phyloP scores from a whole-genome alignment of 2,329 filamentous ascomycete species.

The Nemania sp. region DNA sequence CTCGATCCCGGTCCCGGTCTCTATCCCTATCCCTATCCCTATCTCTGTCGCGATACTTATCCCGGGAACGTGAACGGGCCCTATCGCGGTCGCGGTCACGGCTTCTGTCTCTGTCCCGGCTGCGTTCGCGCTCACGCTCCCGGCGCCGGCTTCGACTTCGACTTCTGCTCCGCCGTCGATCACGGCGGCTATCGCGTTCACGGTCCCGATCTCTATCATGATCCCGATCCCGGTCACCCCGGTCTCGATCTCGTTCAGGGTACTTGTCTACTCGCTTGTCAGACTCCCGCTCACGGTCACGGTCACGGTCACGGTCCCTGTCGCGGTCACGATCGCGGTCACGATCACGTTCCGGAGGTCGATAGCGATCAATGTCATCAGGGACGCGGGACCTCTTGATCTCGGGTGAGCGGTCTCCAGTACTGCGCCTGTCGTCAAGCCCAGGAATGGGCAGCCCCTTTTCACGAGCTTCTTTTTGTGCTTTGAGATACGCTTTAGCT shows the following conservation, averaged over 20 bases:
- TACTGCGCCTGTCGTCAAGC: slow-evolving; percentile 64
- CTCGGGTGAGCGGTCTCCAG: slow-evolving; percentile 59
- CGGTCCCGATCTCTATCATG: slow-evolving; percentile 41
- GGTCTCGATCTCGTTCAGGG: slow-evolving; percentile 57
- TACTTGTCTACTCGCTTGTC: slow-evolving; percentile 29
- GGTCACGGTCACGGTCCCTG: slow-evolving; percentile 36
- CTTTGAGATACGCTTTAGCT: slow-evolving; percentile 73
- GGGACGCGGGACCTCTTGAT: slow-evolving; percentile 53
- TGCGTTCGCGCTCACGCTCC: slow-evolving; percentile 51
- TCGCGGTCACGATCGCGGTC: slow-evolving; percentile 39
- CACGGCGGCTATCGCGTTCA: slow-evolving; percentile 34
- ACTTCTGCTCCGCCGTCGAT: slow-evolving; percentile 41
- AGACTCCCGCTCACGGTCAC: slow-evolving; percentile 37
- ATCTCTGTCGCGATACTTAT: slow-evolving; percentile 52
- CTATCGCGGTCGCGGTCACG: slow-evolving; percentile 49
- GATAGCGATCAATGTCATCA: slow-evolving; percentile 62
- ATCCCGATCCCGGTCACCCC: slow-evolving; percentile 46
- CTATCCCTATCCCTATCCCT: slow-evolving; percentile 58
- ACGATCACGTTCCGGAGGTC: slow-evolving; percentile 57
- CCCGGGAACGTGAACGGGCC: slow-evolving; percentile 49
- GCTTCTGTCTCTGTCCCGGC: slow-evolving; percentile 48
- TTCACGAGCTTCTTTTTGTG: slow-evolving; percentile 69
- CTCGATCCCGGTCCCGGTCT: slow-evolving; percentile 43
- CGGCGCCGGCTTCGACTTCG: slow-evolving; percentile 51
- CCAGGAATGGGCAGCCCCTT: slow-evolving; percentile 70